phyloP scores from a whole-genome alignment of 306 rosid genomes.

The Dalbergia oliveri region DNA sequence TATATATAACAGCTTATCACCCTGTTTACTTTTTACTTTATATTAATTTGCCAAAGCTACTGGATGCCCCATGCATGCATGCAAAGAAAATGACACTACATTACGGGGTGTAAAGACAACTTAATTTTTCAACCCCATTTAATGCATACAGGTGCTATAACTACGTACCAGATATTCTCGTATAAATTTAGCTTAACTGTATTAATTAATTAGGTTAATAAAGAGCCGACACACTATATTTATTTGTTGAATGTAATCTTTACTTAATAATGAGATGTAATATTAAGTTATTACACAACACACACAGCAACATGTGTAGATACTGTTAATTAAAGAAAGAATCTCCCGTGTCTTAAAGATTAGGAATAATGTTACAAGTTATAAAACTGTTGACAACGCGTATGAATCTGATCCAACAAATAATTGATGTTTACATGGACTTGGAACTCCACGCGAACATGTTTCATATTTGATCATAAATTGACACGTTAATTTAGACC shows the following conservation, averaged over 20 bases:
- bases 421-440: neutral
- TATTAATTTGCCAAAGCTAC: neutral
- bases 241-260: too few species aligned
- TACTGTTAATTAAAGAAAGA: neutral
- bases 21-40: neutral
- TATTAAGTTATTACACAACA: too few species aligned
- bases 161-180: too few species aligned
- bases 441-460: too few species aligned
- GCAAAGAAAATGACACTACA: neutral
- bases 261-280: too few species aligned
- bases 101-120: neutral
- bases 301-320: too few species aligned
- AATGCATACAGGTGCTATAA: neutral
- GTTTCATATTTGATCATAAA: too few species aligned
- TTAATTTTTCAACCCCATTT: neutral
- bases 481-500: too few species aligned
- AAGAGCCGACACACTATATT: too few species aligned
- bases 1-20: neutral
- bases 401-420: neutral
- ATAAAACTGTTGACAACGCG: neutral
- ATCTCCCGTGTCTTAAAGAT: neutral
- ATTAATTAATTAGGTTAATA: too few species aligned
- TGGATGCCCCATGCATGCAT: neutral
- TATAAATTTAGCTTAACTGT: too few species aligned
- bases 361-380: neutral